Evolutionary conservation across 2,329 filamentous ascomycete species (phyloP).

Genomic region (Cytospora piceae): DNA sequence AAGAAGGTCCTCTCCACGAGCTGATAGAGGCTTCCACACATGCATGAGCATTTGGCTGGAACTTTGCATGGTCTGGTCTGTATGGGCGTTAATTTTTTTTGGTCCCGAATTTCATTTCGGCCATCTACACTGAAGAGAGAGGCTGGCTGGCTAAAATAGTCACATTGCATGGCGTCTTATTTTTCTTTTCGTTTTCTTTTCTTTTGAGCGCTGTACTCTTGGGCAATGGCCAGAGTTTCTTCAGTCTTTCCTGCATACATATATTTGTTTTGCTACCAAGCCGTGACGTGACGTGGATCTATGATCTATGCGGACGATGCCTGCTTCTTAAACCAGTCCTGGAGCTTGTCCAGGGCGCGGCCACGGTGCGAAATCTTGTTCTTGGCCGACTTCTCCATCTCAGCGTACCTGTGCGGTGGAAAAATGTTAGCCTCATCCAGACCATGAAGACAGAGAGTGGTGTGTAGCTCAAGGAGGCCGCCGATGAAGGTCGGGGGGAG

Average conservation of each 20-base stretch:
- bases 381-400: slow-evolving; percentile 89
- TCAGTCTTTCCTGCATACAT: slow-evolving; percentile 8
- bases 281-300: not conserved
- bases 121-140: not conserved
- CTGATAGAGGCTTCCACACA: not conserved
- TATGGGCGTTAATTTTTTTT: not conserved
- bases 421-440: not conserved
- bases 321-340: slow-evolving; percentile 71
- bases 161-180: slow-evolving; percentile 12
- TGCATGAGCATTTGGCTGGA: slow-evolving; percentile 1
- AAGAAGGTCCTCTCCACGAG: not conserved
- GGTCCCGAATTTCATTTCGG: not conserved
- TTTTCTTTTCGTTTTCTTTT: too few relatives aligned
- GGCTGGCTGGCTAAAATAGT: not conserved
- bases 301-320: not conserved
- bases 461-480: too few relatives aligned
- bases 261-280: not conserved
- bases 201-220: slow-evolving; percentile 6
- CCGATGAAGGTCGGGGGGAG: not conserved
- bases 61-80: not conserved
- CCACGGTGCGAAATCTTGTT: slow-evolving; percentile 92
- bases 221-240: not conserved
- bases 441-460: too few relatives aligned
- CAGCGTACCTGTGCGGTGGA: slow-evolving; percentile 66
- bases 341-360: slow-evolving; percentile 84